Percentiles rank a stretch among this genome's conserved stretches.
Evolutionary conservation across 1,284 basidiomycete species (phyloP).

Genomic region (Papiliotrema fonsecae): DNA sequence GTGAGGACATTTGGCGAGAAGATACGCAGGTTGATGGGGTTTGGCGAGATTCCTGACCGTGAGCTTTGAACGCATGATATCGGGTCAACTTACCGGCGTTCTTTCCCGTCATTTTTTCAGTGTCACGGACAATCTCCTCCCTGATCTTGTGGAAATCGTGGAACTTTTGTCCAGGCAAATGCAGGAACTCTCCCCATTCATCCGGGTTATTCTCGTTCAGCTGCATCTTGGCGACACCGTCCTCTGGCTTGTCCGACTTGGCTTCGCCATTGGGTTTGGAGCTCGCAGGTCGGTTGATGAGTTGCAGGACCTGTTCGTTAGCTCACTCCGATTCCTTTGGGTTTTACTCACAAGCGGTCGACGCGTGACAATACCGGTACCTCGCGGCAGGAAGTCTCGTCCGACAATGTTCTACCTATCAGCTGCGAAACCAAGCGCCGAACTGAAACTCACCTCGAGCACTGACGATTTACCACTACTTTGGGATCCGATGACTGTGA

Average conservation of each 20-base stretch:
- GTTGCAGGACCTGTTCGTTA: conserved; percentile 72
- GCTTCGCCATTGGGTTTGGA: conserved; percentile 54
- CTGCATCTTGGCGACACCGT: conserved; percentile 30
- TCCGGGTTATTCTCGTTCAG: conserved; percentile 69
- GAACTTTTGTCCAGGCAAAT: conserved; percentile 94
- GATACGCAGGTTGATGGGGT: conserved; percentile 94
- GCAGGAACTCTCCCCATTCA: conserved; percentile 98
- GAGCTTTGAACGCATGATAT: not conserved
- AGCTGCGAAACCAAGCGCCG: conserved; percentile 3
- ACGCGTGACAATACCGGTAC: conserved; percentile 94
- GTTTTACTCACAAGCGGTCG: conserved; percentile 66
- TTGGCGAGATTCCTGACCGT: conserved; percentile 76
- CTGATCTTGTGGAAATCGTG: conserved; percentile 95
- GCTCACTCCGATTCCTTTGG: not conserved
- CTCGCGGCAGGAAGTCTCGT: conserved; percentile 92
- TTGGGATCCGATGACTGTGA: conserved; percentile 55
- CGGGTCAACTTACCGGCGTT: conserved; percentile 60
- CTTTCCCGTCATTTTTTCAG: conserved; percentile 94
- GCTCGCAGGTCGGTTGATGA: conserved; percentile 71
- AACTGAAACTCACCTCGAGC: conserved; percentile 46
- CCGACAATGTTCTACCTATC: conserved; percentile 83
- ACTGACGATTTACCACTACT: conserved; percentile 55
- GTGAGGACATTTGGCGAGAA: conserved; percentile 96
- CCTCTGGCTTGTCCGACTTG: conserved; percentile 12
- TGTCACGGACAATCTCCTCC: conserved; percentile 92